These are phyloP conservation scores for Kwoniella sp. DNA, from an alignment of 768 basidiomycete species.

Conservation along the genomic window DNA sequence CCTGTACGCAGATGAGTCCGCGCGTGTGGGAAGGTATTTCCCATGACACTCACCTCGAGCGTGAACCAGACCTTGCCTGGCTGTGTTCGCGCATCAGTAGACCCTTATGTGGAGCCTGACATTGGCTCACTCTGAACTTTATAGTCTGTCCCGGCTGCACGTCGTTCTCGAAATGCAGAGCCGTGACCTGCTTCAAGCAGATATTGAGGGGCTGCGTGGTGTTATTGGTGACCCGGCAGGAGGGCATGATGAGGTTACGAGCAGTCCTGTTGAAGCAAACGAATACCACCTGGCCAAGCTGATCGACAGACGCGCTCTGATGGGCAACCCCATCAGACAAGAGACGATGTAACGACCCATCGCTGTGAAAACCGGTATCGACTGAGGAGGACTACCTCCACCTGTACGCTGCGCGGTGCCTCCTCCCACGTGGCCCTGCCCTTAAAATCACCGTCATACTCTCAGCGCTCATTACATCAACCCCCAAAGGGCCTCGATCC, in stretches of 20 bases:
- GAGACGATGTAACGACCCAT: no score
- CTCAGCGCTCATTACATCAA: no score
- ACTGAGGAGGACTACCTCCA: no score
- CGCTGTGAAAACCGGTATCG: no score
- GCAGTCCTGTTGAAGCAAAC: no score
- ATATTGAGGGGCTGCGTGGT: conserved; percentile 39
- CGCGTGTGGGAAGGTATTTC: not conserved
- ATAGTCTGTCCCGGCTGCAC: conserved; percentile 41
- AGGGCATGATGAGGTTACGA: conserved; percentile 30
- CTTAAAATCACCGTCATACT: no score
- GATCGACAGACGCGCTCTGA: no score
- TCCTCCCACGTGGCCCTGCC: no score
- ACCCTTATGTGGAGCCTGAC: not conserved
- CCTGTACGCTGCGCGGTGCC: no score
- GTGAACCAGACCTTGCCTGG: conserved; percentile 47
- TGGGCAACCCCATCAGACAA: no score
- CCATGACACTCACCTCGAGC: conserved; percentile 28
- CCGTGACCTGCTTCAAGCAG: conserved; percentile 46
- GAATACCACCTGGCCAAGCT: conserved; percentile 36
- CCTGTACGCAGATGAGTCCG: conserved; percentile 17
- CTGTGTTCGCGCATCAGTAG: conserved; percentile 7
- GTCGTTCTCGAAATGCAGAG: conserved; percentile 45
- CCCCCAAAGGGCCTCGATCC: no score
- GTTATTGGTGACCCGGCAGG: conserved; percentile 40
- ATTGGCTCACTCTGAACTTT: conserved; percentile 36